Base-by-base conservation (phyloP, 1,284 basidiomycete genomes). In the Malassezia yamatoensis region DNA sequence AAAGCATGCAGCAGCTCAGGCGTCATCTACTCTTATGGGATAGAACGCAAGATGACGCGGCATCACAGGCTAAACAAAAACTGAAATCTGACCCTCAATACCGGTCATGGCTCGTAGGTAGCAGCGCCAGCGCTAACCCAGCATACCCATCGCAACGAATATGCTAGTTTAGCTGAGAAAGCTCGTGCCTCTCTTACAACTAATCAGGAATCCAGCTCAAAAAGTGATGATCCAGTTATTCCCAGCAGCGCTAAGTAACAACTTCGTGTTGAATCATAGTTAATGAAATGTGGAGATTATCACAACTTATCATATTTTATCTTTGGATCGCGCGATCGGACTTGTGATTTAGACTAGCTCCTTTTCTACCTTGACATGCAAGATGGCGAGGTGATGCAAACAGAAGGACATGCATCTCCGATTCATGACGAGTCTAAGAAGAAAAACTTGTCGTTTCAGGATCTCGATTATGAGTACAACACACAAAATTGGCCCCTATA, bases 11-110 rank as follows among this genome's bases (percentile, higher is more conserved):
- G n/a, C 44, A 57, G 16, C 60, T 73, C 4, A 49, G 63, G 16
- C 59, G 58, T 18, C 61, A 65, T 18, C 58, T 73, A 9, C 38
- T 41, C 1, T 60, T 61, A 6, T 71, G 67, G 67, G 70, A 73
- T 48, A 50, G 58, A 9, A 57, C 51, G 5, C 58, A 60, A 20
- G 47, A 48, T 36, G 29, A 49, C 3, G 12, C 47, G 5, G 34
- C 20, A 1, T 8, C 42, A 7, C 34, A 49, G n/a, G n/a, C 20
- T 36, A 47, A 34, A 15, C 32, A 46, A 5, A 50, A 46, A 33
- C 12, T 51, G 9, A 24, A 43, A 4, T 34, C 33, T 2, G 49
- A 52, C 24, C 40, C 38, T 11, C 54, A 57, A n/a, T 51, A 43
- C 21, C 35, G 34, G 9, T 20, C 43, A 7, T 57, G 54, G 54